Evolutionary conservation across 495 filamentous ascomycete species (phyloP).

Genomic region (Chaetomium fimeti): DNA sequence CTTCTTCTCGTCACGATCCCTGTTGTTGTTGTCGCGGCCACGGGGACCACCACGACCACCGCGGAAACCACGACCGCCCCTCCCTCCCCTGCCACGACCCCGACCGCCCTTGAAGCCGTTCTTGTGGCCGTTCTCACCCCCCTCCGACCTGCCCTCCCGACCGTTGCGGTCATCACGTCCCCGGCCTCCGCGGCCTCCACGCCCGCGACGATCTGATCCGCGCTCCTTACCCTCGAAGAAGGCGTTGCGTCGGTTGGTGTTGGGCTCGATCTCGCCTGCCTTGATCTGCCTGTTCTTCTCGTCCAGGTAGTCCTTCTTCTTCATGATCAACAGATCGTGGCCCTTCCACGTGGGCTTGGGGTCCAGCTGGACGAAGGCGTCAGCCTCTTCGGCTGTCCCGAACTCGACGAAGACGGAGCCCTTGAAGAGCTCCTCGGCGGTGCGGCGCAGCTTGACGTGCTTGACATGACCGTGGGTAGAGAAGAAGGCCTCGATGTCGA

Average conservation of each 20-base stretch:
- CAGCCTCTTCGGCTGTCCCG: constrained; percentile 64
- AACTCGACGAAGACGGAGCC: constrained; percentile 96
- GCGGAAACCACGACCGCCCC: constrained; percentile 45
- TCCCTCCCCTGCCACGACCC: constrained; percentile 8
- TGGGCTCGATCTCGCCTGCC: constrained; percentile 64
- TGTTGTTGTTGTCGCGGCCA: constrained; percentile 35
- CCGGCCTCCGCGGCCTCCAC: constrained; percentile 33
- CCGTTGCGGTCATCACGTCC: constrained; percentile 51
- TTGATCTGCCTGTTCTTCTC: constrained; percentile 74
- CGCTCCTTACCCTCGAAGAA: constrained; percentile 44
- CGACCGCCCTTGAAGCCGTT: constrained; percentile 47
- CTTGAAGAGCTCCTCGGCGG: constrained; percentile 70
- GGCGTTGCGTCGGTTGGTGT: constrained; percentile 23
- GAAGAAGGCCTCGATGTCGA: constrained; percentile 92
- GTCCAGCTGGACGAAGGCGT: constrained; percentile 73
- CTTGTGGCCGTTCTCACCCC: constrained; percentile 58
- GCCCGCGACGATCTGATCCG: constrained; percentile 35
- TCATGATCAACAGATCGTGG: constrained; percentile 68
- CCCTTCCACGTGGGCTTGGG: constrained; percentile 81
- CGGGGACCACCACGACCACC: constrained; percentile 41
- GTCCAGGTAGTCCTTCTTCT: constrained; percentile 83
- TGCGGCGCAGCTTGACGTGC: constrained; percentile 82
- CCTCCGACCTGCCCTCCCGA: constrained; percentile 59
- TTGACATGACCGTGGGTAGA: constrained; percentile 73
- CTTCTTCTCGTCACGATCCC: constrained; percentile 33